A percentile compares a stretch with the other conserved stretches of the same genome.
Evolutionary conservation across 331 rosid species (phyloP).

Genomic region (Pyracantha coccinea): DNA sequence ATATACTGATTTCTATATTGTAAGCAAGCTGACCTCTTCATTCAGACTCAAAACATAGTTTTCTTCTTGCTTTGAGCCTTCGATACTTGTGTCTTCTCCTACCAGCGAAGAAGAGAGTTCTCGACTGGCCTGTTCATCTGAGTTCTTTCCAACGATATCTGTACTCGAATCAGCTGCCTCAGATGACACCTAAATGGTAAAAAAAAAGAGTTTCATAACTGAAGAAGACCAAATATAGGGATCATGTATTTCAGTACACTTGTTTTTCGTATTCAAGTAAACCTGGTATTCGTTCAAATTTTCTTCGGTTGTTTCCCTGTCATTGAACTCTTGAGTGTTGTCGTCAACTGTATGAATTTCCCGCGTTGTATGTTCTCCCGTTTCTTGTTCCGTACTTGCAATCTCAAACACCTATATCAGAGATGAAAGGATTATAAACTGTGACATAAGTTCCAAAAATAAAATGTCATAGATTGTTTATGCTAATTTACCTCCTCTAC

Average conservation of each 20-base stretch:
- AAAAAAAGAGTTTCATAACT: background rate
- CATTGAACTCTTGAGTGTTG: background rate
- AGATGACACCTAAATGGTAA: slow-evolving; percentile 5
- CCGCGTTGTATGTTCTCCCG: background rate
- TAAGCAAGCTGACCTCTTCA: slow-evolving; percentile 19
- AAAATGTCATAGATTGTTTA: background rate
- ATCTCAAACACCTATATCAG: slow-evolving; percentile 11
- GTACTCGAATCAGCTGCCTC: slow-evolving; percentile 6
- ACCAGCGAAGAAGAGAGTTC: slow-evolving; percentile 8
- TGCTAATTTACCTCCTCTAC: slow-evolving; percentile 19
- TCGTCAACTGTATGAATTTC: slow-evolving; percentile 5
- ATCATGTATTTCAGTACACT: background rate
- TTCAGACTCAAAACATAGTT: slow-evolving; percentile 1
- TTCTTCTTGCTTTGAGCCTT: slow-evolving; percentile 12
- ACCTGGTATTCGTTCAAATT: slow-evolving; percentile 14
- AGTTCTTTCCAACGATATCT: background rate
- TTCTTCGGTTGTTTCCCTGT: slow-evolving; percentile 1
- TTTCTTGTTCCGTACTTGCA: slow-evolving; percentile 1
- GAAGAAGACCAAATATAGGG: background rate
- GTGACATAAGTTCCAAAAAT: background rate
- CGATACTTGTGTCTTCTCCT: background rate
- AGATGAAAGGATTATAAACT: background rate
- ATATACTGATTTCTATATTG: background rate
- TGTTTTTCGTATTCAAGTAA: background rate
- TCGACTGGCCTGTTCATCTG: slow-evolving; percentile 3